phyloP scores from a whole-genome alignment of 106 monocot species.

The Acorus calamus region DNA sequence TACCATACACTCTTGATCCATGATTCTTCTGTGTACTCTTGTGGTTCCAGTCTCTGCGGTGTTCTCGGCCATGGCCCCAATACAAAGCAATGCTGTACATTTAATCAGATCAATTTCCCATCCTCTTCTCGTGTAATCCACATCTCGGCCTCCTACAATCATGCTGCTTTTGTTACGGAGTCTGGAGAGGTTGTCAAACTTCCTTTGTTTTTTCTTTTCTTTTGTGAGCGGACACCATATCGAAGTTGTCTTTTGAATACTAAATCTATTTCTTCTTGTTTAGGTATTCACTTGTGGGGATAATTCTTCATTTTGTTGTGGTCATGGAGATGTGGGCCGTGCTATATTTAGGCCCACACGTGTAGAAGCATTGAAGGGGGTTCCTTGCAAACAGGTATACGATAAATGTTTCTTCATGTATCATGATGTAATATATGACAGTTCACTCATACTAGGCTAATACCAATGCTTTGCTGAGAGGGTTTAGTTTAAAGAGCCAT shows the following conservation, averaged over 20 bases:
- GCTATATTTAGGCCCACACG: conserved; percentile 71
- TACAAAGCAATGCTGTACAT: conserved; percentile 70
- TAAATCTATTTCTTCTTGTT: neutral
- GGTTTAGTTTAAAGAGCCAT: no score
- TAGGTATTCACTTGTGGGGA: conserved; percentile 97
- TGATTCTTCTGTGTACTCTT: conserved; percentile 78
- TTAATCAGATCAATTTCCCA: conserved; percentile 62
- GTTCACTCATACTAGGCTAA: no score
- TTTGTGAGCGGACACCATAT: no score
- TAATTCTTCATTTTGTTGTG: conserved; percentile 97
- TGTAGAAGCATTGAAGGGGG: conserved; percentile 57
- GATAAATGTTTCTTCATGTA: neutral
- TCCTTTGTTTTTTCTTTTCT: no score
- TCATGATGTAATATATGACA: neutral
- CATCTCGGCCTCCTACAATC: conserved; percentile 85
- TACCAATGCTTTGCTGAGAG: no score
- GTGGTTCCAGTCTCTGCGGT: conserved; percentile 97
- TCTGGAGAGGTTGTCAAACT: conserved; percentile 64
- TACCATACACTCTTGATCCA: conserved; percentile 84
- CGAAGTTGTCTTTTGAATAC: no score
- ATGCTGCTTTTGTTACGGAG: conserved; percentile 89
- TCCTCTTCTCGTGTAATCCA: conserved; percentile 56
- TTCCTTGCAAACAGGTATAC: conserved; percentile 78
- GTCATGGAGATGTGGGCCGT: conserved; percentile 82
- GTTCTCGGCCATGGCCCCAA: conserved; percentile 96